A percentile compares a stretch with the other conserved stretches of the same genome.
phyloP scores from a whole-genome alignment of 495 filamentous ascomycete species.

The Aspergillus taichungensis region DNA sequence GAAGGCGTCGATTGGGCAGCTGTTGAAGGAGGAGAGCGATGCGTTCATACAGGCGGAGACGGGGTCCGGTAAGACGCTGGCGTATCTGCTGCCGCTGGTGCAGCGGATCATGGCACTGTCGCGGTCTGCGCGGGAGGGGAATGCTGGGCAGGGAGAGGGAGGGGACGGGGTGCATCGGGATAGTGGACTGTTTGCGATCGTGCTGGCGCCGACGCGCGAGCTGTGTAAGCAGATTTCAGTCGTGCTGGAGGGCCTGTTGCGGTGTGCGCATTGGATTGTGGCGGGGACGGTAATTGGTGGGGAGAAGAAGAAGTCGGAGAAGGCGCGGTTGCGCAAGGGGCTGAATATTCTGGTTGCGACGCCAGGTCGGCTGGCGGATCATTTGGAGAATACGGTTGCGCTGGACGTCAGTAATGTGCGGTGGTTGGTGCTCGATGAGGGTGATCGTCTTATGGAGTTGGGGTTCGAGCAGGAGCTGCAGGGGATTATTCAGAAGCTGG shows the following conservation, averaged over 20 bases:
- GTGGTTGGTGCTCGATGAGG: constrained; percentile 93
- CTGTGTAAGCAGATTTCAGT: constrained; percentile 84
- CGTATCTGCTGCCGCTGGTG: constrained; percentile 86
- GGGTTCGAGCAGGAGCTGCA: constrained; percentile 87
- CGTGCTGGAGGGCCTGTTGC: constrained; percentile 72
- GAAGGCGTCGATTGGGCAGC: constrained; percentile 68
- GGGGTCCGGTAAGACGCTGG: constrained; percentile 92
- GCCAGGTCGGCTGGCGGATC: constrained; percentile 81
- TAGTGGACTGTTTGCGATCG: constrained; percentile 85
- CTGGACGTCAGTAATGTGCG: constrained; percentile 81
- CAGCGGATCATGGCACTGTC: constrained; percentile 77
- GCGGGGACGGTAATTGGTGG: constrained; percentile 88
- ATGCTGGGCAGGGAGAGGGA: constrained; percentile 25
- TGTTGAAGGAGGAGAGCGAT: constrained; percentile 76
- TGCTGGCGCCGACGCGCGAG: constrained; percentile 87
- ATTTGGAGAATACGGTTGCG: constrained; percentile 82
- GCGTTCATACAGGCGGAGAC: constrained; percentile 97
- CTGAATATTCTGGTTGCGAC: constrained; percentile 93
- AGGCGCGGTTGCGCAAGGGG: constrained; percentile 83
- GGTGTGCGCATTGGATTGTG: constrained; percentile 83
- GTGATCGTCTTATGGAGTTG: constrained; percentile 92
- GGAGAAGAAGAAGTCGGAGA: constrained; percentile 96
- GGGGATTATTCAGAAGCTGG: constrained; percentile 70
- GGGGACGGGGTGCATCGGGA: constrained; percentile 53
- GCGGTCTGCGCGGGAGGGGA: constrained; percentile 14